These are phyloP conservation scores for Magnaporthiopsis rhizophila DNA, from an alignment of 2,329 filamentous ascomycete genomes.

Conservation along the genomic window DNA sequence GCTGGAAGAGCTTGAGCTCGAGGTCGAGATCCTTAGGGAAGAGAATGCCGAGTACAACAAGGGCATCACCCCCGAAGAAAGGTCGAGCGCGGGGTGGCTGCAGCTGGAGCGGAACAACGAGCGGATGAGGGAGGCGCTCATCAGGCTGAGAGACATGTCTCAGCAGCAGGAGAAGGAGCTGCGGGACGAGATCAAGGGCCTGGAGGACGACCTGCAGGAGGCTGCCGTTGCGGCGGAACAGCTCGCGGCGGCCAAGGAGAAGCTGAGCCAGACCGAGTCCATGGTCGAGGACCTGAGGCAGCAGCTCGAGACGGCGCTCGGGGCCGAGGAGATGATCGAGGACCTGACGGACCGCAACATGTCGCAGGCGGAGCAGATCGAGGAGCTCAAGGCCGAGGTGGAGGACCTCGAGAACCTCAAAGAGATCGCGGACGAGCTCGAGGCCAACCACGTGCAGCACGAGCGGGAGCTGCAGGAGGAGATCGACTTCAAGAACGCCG, in stretches of 20 bases:
- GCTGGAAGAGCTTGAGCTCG: slow-evolving; percentile 76
- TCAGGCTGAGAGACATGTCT: slow-evolving; percentile 78
- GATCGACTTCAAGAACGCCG: slow-evolving; percentile 75
- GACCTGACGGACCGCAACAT: slow-evolving; percentile 84
- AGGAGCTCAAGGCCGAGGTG: slow-evolving; percentile 72
- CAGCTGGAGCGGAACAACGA: slow-evolving; percentile 90
- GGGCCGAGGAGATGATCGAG: slow-evolving; percentile 90
- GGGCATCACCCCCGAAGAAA: slow-evolving; percentile 83
- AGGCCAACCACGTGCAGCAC: slow-evolving; percentile 85
- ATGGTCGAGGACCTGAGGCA: slow-evolving; percentile 80
- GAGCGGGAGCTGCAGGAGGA: slow-evolving; percentile 94
- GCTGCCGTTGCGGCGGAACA: slow-evolving; percentile 59
- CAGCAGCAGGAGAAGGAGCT: slow-evolving; percentile 78
- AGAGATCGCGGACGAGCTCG: slow-evolving; percentile 90
- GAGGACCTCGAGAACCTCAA: slow-evolving; percentile 83
- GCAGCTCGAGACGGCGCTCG: slow-evolving; percentile 81
- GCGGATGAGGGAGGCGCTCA: slow-evolving; percentile 73
- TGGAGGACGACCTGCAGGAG: slow-evolving; percentile 68
- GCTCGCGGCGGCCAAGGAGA: slow-evolving; percentile 62
- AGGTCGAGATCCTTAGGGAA: slow-evolving; percentile 77
- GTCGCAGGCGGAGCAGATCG: slow-evolving; percentile 71
- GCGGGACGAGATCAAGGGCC: slow-evolving; percentile 61
- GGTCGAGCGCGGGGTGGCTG: slow-evolving; percentile 77
- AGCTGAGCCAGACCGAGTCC: slow-evolving; percentile 62
- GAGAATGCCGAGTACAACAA: slow-evolving; percentile 80